Base-by-base conservation (phyloP, 169 alveolate genomes). In the Neospora caninum region DNA sequence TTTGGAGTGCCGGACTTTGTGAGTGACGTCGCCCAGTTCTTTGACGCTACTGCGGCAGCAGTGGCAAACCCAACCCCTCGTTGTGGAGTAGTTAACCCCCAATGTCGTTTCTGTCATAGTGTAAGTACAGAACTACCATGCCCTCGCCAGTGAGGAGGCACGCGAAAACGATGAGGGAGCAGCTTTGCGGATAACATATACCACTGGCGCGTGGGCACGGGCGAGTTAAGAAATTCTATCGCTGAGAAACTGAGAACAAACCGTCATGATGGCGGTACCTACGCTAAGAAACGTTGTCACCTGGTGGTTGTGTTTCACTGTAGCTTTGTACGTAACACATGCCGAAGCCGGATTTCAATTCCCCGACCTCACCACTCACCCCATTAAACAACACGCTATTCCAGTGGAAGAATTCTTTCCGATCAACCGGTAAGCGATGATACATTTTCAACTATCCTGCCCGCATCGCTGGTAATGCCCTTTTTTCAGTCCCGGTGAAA, bases 401-500 rank as follows among this genome's bases (percentile, higher is more conserved):
- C 86, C 49, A n/a, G 86, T n/a, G 80, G 91, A 87, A 86, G 95
- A 93, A 38, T 93, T 93, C 88, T 93, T 93, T 86, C 95, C 95
- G 29, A 93, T 93, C 58, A 93, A 93, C 91, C 88, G 95, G 95
- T 93, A 73, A 4, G 93, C 67, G 31, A 49, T 13, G 0, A 34
- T 9, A 82, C 41, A 38, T 0, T 29, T 83, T n/a, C 43, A 38
- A 16, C 82, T 82, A 41, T 45, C 31, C 38, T 38, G 16, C 45
- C 42, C 34, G 41, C 22, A 42, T 41, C 4, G 6, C 7, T 25
- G 10, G 25, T 1, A 16, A 13, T 67, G 38, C 53, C n/a, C 27
- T 80, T 29, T 22, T 80, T 58, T 45, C 67, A 93, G 95, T 22
- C 95, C 95, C 43, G 95, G 95, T 16, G 95, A 93, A 70, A 91